Base-by-base conservation (phyloP, 495 filamentous ascomycete species). In the Podospora pseudocomata region DNA sequence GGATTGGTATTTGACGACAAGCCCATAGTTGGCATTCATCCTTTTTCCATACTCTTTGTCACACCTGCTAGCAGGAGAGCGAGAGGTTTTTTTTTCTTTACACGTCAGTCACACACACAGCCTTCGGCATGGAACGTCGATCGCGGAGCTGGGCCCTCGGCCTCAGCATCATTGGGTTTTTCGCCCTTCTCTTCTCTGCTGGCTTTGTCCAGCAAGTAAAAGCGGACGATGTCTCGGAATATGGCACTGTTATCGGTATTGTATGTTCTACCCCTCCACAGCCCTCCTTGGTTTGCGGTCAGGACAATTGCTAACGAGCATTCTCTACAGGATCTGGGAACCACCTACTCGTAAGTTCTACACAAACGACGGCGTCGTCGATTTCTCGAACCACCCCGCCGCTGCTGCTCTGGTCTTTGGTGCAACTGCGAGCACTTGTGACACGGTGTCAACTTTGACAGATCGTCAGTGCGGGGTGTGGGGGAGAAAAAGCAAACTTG, bases 221-320 rank as follows among this genome's bases (percentile, higher is more conserved):
- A 71, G 94, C 94, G 66, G 85, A 93, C 74, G 90, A 94, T 65
- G 74, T 78, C 26, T 90, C 94, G 59, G 90, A 87, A 72, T 93
- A 92, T 80, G 92, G 94, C 76, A 93, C 89, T 70, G 92, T 97
- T 68, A 94, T 99, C 76, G 95, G 95, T 89, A 99, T 99, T 80
- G 82, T 84, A 79, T 74, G 82, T 83, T 55, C 11, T 56, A 60
- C 20, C 44, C 39, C 55, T 65, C 11, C 34, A 44, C 19, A n/a
- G n/a, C 19, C n/a, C 32, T 26, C 13, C 19, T 15, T 11, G 15
- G 18, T 18, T 23, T 58, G 19, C 39, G 3, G 5, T 44, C 13
- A 20, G 27, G 32, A 4, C 1, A 26, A n/a, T 39, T 44, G 28
- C 72, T 77, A 71, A 74, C 71, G 59, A 62, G 5, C n/a, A 13